A percentile compares a stretch with the other conserved stretches of the same genome.
phyloP scores from a whole-genome alignment of 768 basidiomycete species.

The Mycena galopus region DNA sequence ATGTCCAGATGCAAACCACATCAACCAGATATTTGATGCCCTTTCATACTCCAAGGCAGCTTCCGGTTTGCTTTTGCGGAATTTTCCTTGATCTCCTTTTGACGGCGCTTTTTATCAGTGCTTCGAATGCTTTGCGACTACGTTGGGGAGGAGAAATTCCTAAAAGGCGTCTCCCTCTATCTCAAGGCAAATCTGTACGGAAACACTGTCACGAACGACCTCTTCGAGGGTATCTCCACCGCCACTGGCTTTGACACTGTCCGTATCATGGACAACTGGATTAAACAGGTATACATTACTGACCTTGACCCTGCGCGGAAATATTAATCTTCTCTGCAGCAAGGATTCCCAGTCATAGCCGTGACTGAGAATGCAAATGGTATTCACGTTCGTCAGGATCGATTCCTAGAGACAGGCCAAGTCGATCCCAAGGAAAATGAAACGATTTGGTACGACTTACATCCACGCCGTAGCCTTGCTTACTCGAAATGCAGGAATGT shows the following conservation, averaged over 20 bases:
- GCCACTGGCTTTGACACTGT: conserved; percentile 82
- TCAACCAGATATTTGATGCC: conserved; percentile 93
- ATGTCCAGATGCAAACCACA: conserved; percentile 87
- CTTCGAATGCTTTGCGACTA: conserved; percentile 93
- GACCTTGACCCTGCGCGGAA: neutral
- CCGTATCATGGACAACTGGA: conserved; percentile 92
- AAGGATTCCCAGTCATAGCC: conserved; percentile 91
- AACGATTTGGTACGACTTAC: conserved; percentile 77
- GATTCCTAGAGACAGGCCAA: conserved; percentile 90
- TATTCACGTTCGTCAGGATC: conserved; percentile 87
- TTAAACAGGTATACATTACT: conserved; percentile 68
- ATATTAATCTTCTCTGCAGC: conserved; percentile 43
- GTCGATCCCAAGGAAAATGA: conserved; percentile 86
- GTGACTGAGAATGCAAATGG: conserved; percentile 83
- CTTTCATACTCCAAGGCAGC: conserved; percentile 90
- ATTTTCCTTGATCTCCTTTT: neutral
- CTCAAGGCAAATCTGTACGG: conserved; percentile 89
- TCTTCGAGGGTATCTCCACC: conserved; percentile 88
- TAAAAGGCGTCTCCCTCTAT: conserved; percentile 91
- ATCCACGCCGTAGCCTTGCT: neutral
- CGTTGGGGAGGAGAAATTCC: conserved; percentile 90
- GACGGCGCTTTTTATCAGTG: conserved; percentile 57
- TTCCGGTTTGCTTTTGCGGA: conserved; percentile 62
- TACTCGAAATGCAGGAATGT: conserved; percentile 68
- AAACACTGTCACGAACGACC: conserved; percentile 87